These are phyloP conservation scores for Rhizopogon salebrosus DNA, from an alignment of 768 basidiomycete genomes.

Conservation along the genomic window DNA sequence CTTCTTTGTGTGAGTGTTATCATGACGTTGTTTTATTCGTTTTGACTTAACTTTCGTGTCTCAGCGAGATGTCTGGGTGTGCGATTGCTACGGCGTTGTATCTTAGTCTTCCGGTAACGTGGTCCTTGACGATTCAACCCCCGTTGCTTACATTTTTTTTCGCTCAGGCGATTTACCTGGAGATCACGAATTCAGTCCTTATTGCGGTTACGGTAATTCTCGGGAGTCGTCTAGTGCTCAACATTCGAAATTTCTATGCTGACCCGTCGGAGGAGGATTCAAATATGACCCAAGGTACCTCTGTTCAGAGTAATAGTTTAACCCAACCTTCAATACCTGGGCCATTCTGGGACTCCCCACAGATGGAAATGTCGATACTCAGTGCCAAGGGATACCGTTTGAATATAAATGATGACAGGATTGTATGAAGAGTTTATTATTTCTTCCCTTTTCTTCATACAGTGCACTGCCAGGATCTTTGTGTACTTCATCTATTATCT, in stretches of 20 bases:
- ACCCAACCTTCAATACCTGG: background rate
- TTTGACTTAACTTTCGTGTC: background rate
- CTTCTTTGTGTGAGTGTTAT: slow-evolving; percentile 5
- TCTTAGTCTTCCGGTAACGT: slow-evolving; percentile 6
- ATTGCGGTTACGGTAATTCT: slow-evolving; percentile 1
- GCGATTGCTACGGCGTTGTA: slow-evolving; percentile 3
- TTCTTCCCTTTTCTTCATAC: background rate
- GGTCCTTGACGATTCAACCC: background rate
- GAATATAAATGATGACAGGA: background rate
- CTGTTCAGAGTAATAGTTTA: background rate
- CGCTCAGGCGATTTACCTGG: slow-evolving; percentile 1
- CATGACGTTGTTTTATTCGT: background rate
- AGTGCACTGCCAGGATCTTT: no score
- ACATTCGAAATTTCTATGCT: slow-evolving; percentile 6
- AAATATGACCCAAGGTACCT: background rate
- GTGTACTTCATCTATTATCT: no score
- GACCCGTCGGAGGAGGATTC: background rate
- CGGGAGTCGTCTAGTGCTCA: slow-evolving; percentile 4
- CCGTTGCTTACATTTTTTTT: background rate
- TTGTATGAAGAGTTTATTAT: background rate
- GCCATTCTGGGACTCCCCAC: background rate
- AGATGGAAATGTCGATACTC: background rate
- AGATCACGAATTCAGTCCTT: slow-evolving; percentile 4
- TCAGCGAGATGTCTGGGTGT: slow-evolving; percentile 1
- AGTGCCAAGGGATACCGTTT: background rate